phyloP scores from a whole-genome alignment of 31 red algal species.

The Endocladia muricata region DNA sequence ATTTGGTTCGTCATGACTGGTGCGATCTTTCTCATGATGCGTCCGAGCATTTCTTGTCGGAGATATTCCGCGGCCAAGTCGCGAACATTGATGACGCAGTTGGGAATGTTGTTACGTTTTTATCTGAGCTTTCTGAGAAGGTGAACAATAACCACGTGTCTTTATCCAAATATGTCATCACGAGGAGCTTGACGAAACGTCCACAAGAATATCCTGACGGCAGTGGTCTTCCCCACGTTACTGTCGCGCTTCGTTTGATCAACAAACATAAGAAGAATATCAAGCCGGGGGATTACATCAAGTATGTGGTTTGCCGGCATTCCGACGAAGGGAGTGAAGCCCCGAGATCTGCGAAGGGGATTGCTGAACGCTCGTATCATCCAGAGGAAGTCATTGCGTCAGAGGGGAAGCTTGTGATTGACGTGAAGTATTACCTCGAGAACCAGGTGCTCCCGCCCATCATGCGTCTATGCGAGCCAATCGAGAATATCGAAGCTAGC shows the following conservation, averaged over 20 bases:
- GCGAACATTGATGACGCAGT: slow-evolving; percentile 67
- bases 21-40: slow-evolving; percentile 76
- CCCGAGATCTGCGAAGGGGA: neutral
- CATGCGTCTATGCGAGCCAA: slow-evolving; percentile 73
- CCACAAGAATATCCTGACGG: slow-evolving; percentile 86
- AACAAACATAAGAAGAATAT: slow-evolving; percentile 38
- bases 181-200: slow-evolving; percentile 66
- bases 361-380: slow-evolving; percentile 75
- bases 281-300: slow-evolving; percentile 78
- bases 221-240: slow-evolving; percentile 72
- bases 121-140: slow-evolving; percentile 21
- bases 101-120: slow-evolving; percentile 58
- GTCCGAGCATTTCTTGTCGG: slow-evolving; percentile 48
- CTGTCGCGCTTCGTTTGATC: slow-evolving; percentile 80
- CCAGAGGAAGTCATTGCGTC: slow-evolving; percentile 79
- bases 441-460: slow-evolving; percentile 85
- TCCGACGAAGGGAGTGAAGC: slow-evolving; percentile 2
- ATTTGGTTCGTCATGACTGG: slow-evolving; percentile 98
- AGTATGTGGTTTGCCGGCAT: slow-evolving; percentile 74
- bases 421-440: slow-evolving; percentile 84
- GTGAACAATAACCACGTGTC: slow-evolving; percentile 56
- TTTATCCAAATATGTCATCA: slow-evolving; percentile 83
- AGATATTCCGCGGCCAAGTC: slow-evolving; percentile 45
- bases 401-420: slow-evolving; percentile 49
- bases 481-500: slow-evolving; percentile 73